Evolutionary conservation across 2,329 filamentous ascomycete species (phyloP), one percentile per base, ranked within the genome.

Genomic region (Aspergillus novofumigatus): DNA sequence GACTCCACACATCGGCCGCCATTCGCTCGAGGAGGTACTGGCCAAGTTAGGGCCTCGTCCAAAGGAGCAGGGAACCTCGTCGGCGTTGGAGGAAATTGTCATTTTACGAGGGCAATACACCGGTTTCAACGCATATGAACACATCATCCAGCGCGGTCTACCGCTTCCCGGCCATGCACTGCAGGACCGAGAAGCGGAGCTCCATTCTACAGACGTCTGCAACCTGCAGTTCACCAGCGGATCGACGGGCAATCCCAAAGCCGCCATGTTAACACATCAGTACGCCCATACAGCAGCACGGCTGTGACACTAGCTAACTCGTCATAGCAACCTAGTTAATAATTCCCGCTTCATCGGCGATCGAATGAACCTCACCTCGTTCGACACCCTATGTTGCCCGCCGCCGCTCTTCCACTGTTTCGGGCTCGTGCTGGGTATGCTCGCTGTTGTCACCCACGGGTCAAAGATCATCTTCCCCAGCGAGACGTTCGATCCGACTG

Each of bases 391-490:
- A 10, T 93, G 90, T 77, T 94, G 90, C 70, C 90, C 90, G 3
- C 90, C 90, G 0, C 90, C 91, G 0, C 80, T 94, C 3, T 94
- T 94, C 78, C 91, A 94, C 77, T 93, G 89, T 77, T 93, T 93
- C 68, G 90, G 90, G 1, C 82, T 93, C 7, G 89, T 92, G 1
- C 83, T 92, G 3, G 90, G 90, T 8, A 80, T 92, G 48, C 81
- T 92, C 55, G 86, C 88, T 1, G 81, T 85, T 47, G 75, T 92
- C 53, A 91, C 88, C 0, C 89, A 92, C 69, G 89, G 90, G 49
- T 84, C 84, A 42, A 89, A 88, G 71, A 86, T 92, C 52, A 85
- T 93, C 9, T 91, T 91, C 67, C 89, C 90, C 0, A 83, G 83
- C 61, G 87, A 91, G 65, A 84, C 87, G 0, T 93, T 93, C 67